Percentiles rank a stretch among this genome's conserved stretches.
Evolutionary conservation across 306 rosid species (phyloP).

Genomic region (Abrus precatorius): DNA sequence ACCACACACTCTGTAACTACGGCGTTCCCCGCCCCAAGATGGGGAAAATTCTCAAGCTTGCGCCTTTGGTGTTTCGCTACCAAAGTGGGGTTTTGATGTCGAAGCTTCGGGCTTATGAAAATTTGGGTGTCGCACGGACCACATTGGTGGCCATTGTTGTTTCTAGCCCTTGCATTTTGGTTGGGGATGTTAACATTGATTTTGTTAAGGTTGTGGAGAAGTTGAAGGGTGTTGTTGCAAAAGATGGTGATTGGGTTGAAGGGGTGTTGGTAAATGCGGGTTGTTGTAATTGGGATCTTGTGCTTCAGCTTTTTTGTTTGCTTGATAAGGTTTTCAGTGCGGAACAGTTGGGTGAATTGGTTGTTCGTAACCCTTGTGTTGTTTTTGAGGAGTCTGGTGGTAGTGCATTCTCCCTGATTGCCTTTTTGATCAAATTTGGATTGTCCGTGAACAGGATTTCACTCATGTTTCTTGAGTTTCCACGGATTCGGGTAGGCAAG

Average conservation of each 20-base stretch:
- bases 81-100: constrained; percentile 62
- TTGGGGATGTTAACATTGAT: constrained; percentile 60
- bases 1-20: constrained; percentile 59
- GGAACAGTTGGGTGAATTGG: constrained; percentile 53
- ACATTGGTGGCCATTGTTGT: constrained; percentile 52
- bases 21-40: constrained; percentile 68
- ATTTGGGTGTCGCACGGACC: constrained; percentile 54
- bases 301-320: constrained; percentile 61
- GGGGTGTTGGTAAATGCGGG: constrained; percentile 49
- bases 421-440: constrained; percentile 70
- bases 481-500: constrained; percentile 52
- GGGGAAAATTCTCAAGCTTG: constrained; percentile 68
- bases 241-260: constrained; percentile 58
- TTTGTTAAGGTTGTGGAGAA: constrained; percentile 64
- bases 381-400: constrained; percentile 79
- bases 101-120: constrained; percentile 66
- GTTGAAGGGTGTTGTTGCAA: constrained; percentile 53
- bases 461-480: constrained; percentile 65
- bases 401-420: constrained; percentile 61
- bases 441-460: constrained; percentile 56
- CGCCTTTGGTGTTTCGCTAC: constrained; percentile 56
- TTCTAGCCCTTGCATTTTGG: constrained; percentile 69
- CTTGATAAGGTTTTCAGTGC: constrained; percentile 55
- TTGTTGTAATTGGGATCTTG: constrained; percentile 68
- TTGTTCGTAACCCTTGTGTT: constrained; percentile 58